Conservation (phyloP, 2,329 filamentous ascomycete genomes). For the Colletotrichum abscissum region DNA sequence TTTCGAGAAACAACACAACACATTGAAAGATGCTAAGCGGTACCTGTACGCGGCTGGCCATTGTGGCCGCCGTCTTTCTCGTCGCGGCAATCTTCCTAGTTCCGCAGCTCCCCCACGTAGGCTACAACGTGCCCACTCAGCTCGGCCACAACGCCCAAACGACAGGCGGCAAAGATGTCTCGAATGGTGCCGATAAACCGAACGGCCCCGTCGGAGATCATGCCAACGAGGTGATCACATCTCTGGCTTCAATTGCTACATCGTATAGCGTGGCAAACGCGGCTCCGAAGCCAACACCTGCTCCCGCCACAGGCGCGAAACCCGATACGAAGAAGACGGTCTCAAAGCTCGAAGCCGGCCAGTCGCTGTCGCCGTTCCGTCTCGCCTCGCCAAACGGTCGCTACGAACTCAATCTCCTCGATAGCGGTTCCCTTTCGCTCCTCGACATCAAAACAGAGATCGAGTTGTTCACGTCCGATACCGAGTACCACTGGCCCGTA, state of each 20-base stretch:
- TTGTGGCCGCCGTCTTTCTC: slow-evolving; percentile 32
- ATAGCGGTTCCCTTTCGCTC: slow-evolving; percentile 36
- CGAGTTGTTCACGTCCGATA: slow-evolving; percentile 38
- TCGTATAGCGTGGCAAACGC: neutral
- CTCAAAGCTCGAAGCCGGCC: slow-evolving; percentile 28
- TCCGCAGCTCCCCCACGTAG: slow-evolving; percentile 26
- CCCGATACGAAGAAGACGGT: neutral
- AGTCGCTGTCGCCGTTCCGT: slow-evolving; percentile 27
- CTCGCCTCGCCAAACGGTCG: slow-evolving; percentile 33
- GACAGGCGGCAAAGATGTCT: slow-evolving; percentile 10
- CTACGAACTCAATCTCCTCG: slow-evolving; percentile 30
- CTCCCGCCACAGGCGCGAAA: neutral
- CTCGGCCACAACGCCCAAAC: slow-evolving; percentile 1
- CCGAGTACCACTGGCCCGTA: slow-evolving; percentile 37
- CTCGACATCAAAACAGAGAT: slow-evolving; percentile 25
- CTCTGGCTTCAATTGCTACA: neutral
- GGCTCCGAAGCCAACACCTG: neutral
- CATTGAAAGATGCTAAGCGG: slow-evolving; percentile 19
- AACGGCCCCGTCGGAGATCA: neutral
- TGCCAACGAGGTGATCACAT: neutral
- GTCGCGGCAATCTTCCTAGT: slow-evolving; percentile 31
- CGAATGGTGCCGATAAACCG: neutral
- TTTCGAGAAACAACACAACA: neutral
- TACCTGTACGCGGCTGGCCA: slow-evolving; percentile 22
- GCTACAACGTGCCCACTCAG: slow-evolving; percentile 12